Percentiles rank a stretch among this genome's conserved stretches.
phyloP scores from a whole-genome alignment of 352 stramenopile species.

The Globisporangium sylvaticum region DNA sequence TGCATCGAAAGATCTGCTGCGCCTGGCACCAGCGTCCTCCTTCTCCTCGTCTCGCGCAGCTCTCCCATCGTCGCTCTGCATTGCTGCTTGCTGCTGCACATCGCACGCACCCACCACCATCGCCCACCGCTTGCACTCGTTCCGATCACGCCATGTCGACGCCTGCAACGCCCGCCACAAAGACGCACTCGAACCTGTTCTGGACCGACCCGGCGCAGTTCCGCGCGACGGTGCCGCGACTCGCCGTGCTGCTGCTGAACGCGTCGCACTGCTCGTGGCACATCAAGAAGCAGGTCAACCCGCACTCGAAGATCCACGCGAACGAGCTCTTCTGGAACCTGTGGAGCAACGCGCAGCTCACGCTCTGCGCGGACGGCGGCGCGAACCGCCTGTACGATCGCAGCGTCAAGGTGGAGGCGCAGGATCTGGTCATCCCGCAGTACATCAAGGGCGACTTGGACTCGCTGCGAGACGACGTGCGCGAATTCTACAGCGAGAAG shows the following conservation, averaged over 20 bases:
- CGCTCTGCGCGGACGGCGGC: conserved; percentile 92
- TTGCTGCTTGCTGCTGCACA: neutral
- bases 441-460: conserved; percentile 96
- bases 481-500: conserved; percentile 73
- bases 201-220: conserved; percentile 35
- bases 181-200: conserved; percentile 52
- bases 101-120: neutral
- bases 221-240: conserved; percentile 23
- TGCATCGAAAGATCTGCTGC: conserved; percentile 4
- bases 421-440: conserved; percentile 66
- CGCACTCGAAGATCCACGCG: conserved; percentile 22
- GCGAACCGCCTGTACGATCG: conserved; percentile 93
- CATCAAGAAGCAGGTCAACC: conserved; percentile 17
- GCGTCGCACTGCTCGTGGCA: conserved; percentile 40
- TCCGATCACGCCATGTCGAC: conserved; percentile 7
- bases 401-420: conserved; percentile 30
- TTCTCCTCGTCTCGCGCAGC: neutral
- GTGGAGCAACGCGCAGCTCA: conserved; percentile 61
- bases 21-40: neutral
- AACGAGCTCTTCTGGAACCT: conserved; percentile 65
- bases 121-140: neutral
- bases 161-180: neutral
- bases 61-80: neutral
- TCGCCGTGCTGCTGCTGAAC: conserved; percentile 70
- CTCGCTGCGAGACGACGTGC: conserved; percentile 86